Evolutionary conservation across 2,329 filamentous ascomycete genomes (phyloP).

Genomic region (Microcyclospora tardicrescens): DNA sequence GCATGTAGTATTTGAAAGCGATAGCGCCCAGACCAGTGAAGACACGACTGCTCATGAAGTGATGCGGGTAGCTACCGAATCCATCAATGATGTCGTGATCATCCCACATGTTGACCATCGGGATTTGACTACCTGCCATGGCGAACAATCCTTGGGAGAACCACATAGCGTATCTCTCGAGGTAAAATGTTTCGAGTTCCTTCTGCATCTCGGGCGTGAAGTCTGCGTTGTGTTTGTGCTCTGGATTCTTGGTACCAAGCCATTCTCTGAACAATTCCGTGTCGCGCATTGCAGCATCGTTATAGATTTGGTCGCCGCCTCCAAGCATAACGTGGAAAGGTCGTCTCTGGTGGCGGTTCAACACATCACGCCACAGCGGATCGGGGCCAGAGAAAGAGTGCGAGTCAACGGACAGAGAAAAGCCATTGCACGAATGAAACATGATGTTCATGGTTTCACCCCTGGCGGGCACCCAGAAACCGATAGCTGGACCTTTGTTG

Average conservation of each 20-base stretch:
- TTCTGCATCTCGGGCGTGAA: slow-evolving; percentile 75
- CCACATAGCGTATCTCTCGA: slow-evolving; percentile 83
- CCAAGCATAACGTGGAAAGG: slow-evolving; percentile 99
- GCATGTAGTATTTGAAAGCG: slow-evolving; percentile 96
- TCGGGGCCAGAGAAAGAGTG: slow-evolving; percentile 82
- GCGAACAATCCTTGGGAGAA: slow-evolving; percentile 91
- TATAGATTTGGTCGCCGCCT: slow-evolving; percentile 94
- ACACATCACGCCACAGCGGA: slow-evolving; percentile 89
- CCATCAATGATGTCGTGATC: slow-evolving; percentile 64
- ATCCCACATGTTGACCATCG: slow-evolving; percentile 97
- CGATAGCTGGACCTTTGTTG: slow-evolving; percentile 75
- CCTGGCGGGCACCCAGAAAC: slow-evolving; percentile 85
- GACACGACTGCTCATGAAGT: slow-evolving; percentile 81
- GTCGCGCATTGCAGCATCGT: slow-evolving; percentile 67
- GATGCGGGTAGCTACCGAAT: slow-evolving; percentile 82
- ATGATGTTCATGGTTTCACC: slow-evolving; percentile 93
- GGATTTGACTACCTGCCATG: slow-evolving; percentile 87
- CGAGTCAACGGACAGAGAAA: slow-evolving; percentile 65
- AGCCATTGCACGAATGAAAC: slow-evolving; percentile 97
- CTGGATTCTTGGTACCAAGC: slow-evolving; percentile 66
- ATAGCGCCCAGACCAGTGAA: slow-evolving; percentile 82
- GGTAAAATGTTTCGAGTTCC: slow-evolving; percentile 77
- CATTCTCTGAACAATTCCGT: slow-evolving; percentile 69
- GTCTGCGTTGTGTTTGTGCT: slow-evolving; percentile 64
- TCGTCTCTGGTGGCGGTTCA: slow-evolving; percentile 79